Evolutionary conservation across 2,329 filamentous ascomycete species (phyloP).

Genomic region (Hypoxylon sp.): DNA sequence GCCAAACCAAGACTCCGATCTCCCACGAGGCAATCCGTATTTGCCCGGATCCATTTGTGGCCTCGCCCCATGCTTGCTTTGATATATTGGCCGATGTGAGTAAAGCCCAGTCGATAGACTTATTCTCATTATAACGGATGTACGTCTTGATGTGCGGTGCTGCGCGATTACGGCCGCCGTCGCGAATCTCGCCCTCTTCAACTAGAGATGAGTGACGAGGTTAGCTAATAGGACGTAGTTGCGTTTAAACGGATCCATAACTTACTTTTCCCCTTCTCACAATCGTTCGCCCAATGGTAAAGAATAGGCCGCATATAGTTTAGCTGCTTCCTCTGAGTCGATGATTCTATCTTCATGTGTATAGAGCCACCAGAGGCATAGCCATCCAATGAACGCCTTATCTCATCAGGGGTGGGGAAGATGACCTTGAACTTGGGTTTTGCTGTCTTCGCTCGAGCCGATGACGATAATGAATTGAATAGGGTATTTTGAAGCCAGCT

Average conservation of each 20-base stretch:
- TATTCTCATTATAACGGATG: conserved; percentile 70
- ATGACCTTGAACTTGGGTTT: conserved; percentile 75
- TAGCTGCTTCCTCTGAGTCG: conserved; percentile 79
- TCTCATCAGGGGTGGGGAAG: conserved; percentile 84
- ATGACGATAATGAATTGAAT: conserved; percentile 63
- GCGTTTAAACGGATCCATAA: neutral
- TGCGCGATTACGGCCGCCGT: conserved; percentile 75
- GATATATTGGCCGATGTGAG: conserved; percentile 93
- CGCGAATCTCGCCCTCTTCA: conserved; percentile 47
- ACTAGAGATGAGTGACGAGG: neutral
- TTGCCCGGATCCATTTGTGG: conserved; percentile 67
- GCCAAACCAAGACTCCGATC: conserved; percentile 87
- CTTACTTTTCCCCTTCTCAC: conserved; percentile 54
- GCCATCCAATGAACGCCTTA: conserved; percentile 81
- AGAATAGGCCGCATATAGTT: conserved; percentile 77
- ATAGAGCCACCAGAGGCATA: conserved; percentile 84
- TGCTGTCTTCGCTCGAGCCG: conserved; percentile 26
- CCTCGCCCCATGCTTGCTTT: conserved; percentile 88
- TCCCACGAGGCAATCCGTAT: conserved; percentile 85
- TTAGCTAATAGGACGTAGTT: neutral
- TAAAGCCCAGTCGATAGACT: conserved; percentile 83
- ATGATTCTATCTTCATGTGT: conserved; percentile 80
- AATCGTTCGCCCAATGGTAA: conserved; percentile 80
- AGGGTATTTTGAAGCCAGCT: conserved; percentile 78
- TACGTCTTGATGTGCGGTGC: conserved; percentile 94